A percentile compares a stretch with the other conserved stretches of the same genome.
Evolutionary conservation across 768 basidiomycete species (phyloP).

Genomic region (Boletus huronensis): DNA sequence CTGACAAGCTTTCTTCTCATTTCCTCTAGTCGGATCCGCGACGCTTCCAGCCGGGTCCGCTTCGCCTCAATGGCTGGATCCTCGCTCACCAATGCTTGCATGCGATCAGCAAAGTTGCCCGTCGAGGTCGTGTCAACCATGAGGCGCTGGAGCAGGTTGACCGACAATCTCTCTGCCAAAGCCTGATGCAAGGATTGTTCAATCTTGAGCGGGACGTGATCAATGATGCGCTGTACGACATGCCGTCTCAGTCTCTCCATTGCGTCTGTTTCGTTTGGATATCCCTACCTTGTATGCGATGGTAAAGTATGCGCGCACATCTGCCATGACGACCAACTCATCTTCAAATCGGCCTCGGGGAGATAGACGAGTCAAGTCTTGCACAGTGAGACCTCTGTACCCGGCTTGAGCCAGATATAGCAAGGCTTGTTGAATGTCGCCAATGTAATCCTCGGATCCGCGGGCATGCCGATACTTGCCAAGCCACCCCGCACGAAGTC

Average conservation of each 20-base stretch:
- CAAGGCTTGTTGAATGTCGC: too few relatives aligned
- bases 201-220: constrained; percentile 49
- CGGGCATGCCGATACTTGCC: constrained; percentile 21
- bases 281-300: constrained; percentile 48
- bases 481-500: constrained; percentile 26
- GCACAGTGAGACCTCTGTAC: constrained; percentile 16
- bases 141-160: constrained; percentile 35
- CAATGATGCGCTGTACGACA: constrained; percentile 47
- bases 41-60: constrained; percentile 34
- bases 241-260: not conserved
- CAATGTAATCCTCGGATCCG: too few relatives aligned
- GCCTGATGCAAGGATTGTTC: constrained; percentile 43
- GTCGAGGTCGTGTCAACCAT: constrained; percentile 17
- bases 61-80: constrained; percentile 36
- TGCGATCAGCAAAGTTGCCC: constrained; percentile 27
- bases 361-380: constrained; percentile 29
- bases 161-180: constrained; percentile 35
- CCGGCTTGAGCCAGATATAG: constrained; percentile 29
- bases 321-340: constrained; percentile 51
- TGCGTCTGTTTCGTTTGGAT: not conserved
- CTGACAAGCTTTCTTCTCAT: constrained; percentile 37
- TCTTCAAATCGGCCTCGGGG: constrained; percentile 33
- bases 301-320: constrained; percentile 54
- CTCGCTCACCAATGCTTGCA: constrained; percentile 44
- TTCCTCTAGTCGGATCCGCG: constrained; percentile 36